Base-by-base conservation (phyloP, 1,284 basidiomycete species). In the Marasmius fiardii region DNA sequence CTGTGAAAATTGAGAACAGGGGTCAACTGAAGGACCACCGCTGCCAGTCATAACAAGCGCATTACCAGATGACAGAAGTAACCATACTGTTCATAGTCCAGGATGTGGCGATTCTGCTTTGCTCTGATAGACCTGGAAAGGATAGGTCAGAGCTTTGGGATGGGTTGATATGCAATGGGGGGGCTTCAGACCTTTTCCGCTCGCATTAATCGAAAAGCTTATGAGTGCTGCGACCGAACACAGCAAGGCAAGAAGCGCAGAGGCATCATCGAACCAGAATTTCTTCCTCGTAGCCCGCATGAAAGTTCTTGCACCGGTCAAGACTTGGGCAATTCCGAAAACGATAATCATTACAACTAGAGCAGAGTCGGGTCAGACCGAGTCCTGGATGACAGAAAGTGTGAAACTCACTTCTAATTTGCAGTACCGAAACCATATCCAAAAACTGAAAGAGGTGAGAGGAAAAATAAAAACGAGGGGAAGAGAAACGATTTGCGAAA, bases 181-280 rank as follows among this genome's bases (percentile, higher is more conserved):
- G n/a, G n/a, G n/a, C n/a, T n/a, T n/a, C n/a, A n/a, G n/a, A 35
- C 44, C 24, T 55, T 8, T n/a, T 37, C 35, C n/a, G n/a, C 35
- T 43, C 21, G 54, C 48, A 21, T 43, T 41, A 14, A 60, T 52
- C 59, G 57, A 60, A 35, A 53, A 57, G 21, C 47, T 23, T 4
- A 55, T 53, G 7, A 60, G 55, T 20, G 44, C 53, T 2, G n/a
- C 53, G 31, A 60, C 21, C 4, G 51, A 43, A 26, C 43, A 56
- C 10, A 49, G 6, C 12, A 26, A 5, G 4, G 57, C 57, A 4
- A 58, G 16, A n/a, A 31, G 39, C 14, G 52, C 59, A 24, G 54
- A 18, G 2, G 20, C 39, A 50, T 60, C 59, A 28, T 60, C 59
- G 12, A 58, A 11, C 57, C 59, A 58, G 14, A 58, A 26, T n/a